A percentile compares a stretch with the other conserved stretches of the same genome.
phyloP scores from a whole-genome alignment of 306 rosid species.

The Rosa rugosa region DNA sequence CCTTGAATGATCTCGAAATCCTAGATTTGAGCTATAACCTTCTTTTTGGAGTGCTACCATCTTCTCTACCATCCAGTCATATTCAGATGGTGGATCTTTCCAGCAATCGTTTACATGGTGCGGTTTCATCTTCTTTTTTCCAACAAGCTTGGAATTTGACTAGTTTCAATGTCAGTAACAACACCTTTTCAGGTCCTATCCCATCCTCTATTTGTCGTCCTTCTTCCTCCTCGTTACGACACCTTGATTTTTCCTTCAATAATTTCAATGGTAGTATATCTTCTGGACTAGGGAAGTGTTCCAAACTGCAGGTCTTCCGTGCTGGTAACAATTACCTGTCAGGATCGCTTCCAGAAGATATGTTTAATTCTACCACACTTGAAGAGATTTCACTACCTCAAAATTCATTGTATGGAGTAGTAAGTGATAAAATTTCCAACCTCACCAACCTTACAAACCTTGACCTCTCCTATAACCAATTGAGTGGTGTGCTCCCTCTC shows the following conservation, averaged over 20 bases:
- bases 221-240: slow-evolving; percentile 7
- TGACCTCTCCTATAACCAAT: background rate
- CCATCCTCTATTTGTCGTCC: background rate
- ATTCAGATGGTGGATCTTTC: slow-evolving; percentile 21
- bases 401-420: background rate
- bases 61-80: background rate
- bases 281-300: background rate
- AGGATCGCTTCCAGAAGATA: slow-evolving; percentile 2
- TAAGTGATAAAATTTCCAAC: background rate
- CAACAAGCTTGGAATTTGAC: background rate
- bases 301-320: background rate
- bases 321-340: slow-evolving; percentile 8
- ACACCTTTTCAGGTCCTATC: background rate
- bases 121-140: slow-evolving; percentile 1
- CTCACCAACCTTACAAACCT: background rate
- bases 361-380: background rate
- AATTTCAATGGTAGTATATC: background rate
- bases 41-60: slow-evolving; percentile 11
- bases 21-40: slow-evolving; percentile 4
- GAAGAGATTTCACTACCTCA: background rate
- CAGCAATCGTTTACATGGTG: slow-evolving; percentile 4
- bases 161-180: slow-evolving; percentile 11
- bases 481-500: slow-evolving; percentile 10
- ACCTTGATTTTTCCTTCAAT: background rate
- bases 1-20: background rate